These are phyloP conservation scores for Calocera viscosa DNA, from an alignment of 768 basidiomycete species.

Conservation along the genomic window DNA sequence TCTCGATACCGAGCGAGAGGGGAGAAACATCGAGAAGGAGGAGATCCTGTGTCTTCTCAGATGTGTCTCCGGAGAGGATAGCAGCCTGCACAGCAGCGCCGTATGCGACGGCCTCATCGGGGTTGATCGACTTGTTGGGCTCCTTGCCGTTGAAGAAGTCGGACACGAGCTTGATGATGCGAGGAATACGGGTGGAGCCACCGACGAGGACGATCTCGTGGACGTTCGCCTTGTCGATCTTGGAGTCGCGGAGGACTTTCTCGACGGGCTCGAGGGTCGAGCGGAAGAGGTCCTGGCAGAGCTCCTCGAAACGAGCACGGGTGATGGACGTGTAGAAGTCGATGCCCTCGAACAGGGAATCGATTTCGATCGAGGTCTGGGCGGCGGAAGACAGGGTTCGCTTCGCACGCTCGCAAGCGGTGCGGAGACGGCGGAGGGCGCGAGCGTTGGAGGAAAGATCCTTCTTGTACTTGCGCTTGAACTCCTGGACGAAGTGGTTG, in stretches of 20 bases:
- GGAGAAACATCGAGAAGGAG: slow-evolving; percentile 60
- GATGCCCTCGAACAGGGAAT: slow-evolving; percentile 43
- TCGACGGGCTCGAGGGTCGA: slow-evolving; percentile 37
- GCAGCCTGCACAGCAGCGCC: slow-evolving; percentile 96
- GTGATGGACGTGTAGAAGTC: slow-evolving; percentile 46
- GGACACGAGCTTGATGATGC: slow-evolving; percentile 49
- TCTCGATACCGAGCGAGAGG: slow-evolving; percentile 72
- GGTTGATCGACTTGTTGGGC: slow-evolving; percentile 54
- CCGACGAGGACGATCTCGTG: slow-evolving; percentile 41
- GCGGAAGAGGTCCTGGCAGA: slow-evolving; percentile 36
- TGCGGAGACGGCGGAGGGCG: slow-evolving; percentile 35
- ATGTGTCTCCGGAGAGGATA: slow-evolving; percentile 93
- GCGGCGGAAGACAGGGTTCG: slow-evolving; percentile 40
- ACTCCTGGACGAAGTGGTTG: slow-evolving; percentile 39
- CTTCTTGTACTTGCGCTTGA: slow-evolving; percentile 43
- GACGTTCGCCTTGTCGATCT: slow-evolving; percentile 39
- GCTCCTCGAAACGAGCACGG: slow-evolving; percentile 39
- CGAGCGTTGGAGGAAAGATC: slow-evolving; percentile 31
- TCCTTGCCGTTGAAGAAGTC: slow-evolving; percentile 58
- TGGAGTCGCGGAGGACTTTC: slow-evolving; percentile 42
- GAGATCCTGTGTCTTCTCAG: slow-evolving; percentile 94
- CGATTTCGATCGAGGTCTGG: slow-evolving; percentile 43
- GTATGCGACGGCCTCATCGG: slow-evolving; percentile 62
- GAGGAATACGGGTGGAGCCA: slow-evolving; percentile 40
- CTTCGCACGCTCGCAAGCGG: slow-evolving; percentile 41